Conservation (phyloP, 2,329 filamentous ascomycete genomes). For the Colletotrichum sp. region DNA sequence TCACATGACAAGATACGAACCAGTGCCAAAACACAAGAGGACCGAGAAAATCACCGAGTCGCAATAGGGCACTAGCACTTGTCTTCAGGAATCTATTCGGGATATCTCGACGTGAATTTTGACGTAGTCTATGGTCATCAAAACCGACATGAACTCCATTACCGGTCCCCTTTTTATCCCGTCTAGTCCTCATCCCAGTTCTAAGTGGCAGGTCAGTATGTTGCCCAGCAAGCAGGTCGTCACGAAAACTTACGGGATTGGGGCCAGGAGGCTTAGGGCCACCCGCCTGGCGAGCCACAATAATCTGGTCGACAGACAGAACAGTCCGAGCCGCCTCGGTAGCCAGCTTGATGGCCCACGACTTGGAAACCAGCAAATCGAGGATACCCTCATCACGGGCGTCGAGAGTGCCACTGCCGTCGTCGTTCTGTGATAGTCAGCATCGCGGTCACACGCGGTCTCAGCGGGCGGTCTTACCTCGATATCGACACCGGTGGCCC, state of each 20-base stretch:
- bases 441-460: background rate
- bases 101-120: slow-evolving; percentile 23
- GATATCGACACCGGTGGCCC: slow-evolving; percentile 92
- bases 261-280: slow-evolving; percentile 96
- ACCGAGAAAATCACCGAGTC: background rate
- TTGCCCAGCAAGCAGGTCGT: background rate
- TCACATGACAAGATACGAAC: background rate
- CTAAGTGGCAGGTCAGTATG: slow-evolving; percentile 38
- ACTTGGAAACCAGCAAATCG: slow-evolving; percentile 90
- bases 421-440: slow-evolving; percentile 64
- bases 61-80: background rate
- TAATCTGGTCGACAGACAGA: slow-evolving; percentile 97
- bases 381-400: slow-evolving; percentile 88
- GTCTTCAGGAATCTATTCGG: slow-evolving; percentile 19
- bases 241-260: slow-evolving; percentile 66
- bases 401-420: slow-evolving; percentile 82
- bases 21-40: background rate
- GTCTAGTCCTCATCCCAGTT: slow-evolving; percentile 69
- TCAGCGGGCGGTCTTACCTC: slow-evolving; percentile 59
- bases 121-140: slow-evolving; percentile 21
- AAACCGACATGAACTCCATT: slow-evolving; percentile 20
- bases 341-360: slow-evolving; percentile 96
- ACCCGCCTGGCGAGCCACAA: slow-evolving; percentile 95
- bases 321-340: slow-evolving; percentile 95
- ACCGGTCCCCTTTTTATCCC: slow-evolving; percentile 7